Conservation (phyloP, 441 rosid genomes). For the Populus hybrid region DNA sequence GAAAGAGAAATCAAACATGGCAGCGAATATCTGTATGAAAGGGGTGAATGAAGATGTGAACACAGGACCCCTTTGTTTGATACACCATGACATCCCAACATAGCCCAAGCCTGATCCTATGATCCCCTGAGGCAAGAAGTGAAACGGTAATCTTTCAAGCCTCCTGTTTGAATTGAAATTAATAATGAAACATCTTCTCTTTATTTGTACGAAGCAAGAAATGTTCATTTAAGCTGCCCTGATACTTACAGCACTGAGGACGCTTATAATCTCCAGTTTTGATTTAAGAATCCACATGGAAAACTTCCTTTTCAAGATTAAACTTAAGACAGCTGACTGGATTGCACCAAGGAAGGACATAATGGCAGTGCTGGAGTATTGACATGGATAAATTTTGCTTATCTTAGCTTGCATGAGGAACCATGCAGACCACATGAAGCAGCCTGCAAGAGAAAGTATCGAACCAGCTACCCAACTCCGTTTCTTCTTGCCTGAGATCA, state of each 20-base stretch:
- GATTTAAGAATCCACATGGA: slow-evolving; percentile 48
- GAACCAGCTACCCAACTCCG: slow-evolving; percentile 50
- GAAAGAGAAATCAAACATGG: slow-evolving; percentile 47
- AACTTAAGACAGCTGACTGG: slow-evolving; percentile 46
- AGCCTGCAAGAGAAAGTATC: slow-evolving; percentile 39
- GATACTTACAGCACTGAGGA: slow-evolving; percentile 49
- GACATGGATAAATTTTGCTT: slow-evolving; percentile 46
- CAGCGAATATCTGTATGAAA: slow-evolving; percentile 57
- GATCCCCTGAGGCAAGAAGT: slow-evolving; percentile 41
- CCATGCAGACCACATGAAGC: slow-evolving; percentile 61
- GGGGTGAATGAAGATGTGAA: slow-evolving; percentile 69
- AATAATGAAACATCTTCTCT: not conserved
- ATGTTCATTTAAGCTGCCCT: not conserved
- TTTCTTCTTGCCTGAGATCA: slow-evolving; percentile 14
- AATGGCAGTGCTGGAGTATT: slow-evolving; percentile 57
- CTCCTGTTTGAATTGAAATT: not conserved
- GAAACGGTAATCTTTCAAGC: slow-evolving; percentile 1
- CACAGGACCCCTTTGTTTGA: slow-evolving; percentile 60
- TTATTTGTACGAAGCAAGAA: not conserved
- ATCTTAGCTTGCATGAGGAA: slow-evolving; percentile 51
- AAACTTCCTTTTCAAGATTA: slow-evolving; percentile 29
- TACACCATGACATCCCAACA: slow-evolving; percentile 74
- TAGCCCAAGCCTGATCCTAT: slow-evolving; percentile 58
- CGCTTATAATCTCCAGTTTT: slow-evolving; percentile 39
- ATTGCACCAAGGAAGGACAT: slow-evolving; percentile 53